Evolutionary conservation across 306 rosid genomes (phyloP).

Genomic region (Quercus suber): DNA sequence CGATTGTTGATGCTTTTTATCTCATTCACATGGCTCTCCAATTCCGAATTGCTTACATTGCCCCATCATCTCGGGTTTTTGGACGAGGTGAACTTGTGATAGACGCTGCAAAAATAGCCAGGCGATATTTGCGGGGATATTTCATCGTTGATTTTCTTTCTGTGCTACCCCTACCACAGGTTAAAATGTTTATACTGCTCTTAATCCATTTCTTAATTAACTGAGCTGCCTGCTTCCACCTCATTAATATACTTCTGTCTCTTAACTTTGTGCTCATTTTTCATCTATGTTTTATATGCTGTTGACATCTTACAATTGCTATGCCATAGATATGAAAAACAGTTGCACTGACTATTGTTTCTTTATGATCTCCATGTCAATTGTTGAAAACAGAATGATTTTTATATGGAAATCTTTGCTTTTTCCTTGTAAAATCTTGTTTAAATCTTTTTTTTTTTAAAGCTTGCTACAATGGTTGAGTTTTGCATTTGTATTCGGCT

Average conservation of each 20-base stretch:
- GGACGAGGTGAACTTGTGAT: constrained; percentile 99
- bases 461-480: neutral
- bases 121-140: constrained; percentile 71
- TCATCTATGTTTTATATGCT: neutral
- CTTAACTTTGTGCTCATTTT: constrained; percentile 2
- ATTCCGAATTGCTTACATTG: constrained; percentile 93
- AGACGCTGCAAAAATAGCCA: constrained; percentile 83
- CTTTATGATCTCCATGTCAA: neutral
- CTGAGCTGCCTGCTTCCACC: constrained; percentile 5
- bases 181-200: constrained; percentile 29
- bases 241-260: neutral
- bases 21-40: constrained; percentile 95
- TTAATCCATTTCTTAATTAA: constrained; percentile 1
- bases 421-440: neutral
- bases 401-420: neutral
- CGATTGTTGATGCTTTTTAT: constrained; percentile 78
- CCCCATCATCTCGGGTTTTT: constrained; percentile 98
- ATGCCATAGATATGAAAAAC: neutral
- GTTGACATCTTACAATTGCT: neutral
- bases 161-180: constrained; percentile 96
- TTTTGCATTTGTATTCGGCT: neutral
- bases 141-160: constrained; percentile 81
- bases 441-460: neutral
- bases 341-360: neutral
- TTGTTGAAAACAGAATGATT: neutral